Evolutionary conservation across 1,139 yeast species (phyloP).

Genomic region (Debaryomyces udenii): DNA sequence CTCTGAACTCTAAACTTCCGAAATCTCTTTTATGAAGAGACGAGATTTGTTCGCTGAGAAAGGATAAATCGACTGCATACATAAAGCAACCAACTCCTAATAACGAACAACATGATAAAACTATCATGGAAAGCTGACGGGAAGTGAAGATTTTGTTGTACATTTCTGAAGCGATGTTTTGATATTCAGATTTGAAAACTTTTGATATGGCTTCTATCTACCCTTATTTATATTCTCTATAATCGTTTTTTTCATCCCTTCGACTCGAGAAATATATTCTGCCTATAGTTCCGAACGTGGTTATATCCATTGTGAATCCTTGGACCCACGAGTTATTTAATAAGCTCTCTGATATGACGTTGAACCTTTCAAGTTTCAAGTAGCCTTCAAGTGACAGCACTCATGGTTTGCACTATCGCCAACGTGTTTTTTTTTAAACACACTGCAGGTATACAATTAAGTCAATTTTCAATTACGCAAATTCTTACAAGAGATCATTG

Average conservation of each 20-base stretch:
- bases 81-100: conserved; percentile 6
- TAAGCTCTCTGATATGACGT: too few relatives aligned
- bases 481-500: too few relatives aligned
- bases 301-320: not conserved
- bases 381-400: too few relatives aligned
- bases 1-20: conserved; percentile 18
- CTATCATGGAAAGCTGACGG: conserved; percentile 7
- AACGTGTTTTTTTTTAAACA: too few relatives aligned
- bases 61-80: conserved; percentile 1
- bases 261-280: too few relatives aligned
- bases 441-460: too few relatives aligned
- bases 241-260: too few relatives aligned
- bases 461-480: too few relatives aligned
- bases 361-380: too few relatives aligned
- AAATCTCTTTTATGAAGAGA: not conserved
- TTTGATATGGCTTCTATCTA: not conserved
- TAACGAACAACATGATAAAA: conserved; percentile 5
- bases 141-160: conserved; percentile 5
- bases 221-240: not conserved
- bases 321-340: not conserved
- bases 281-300: not conserved
- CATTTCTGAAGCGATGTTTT: not conserved
- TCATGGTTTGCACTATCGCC: too few relatives aligned
- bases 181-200: too few relatives aligned
- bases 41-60: not conserved